Evolutionary conservation across 306 rosid genomes (phyloP).

Genomic region (Begonia peltatifolia): DNA sequence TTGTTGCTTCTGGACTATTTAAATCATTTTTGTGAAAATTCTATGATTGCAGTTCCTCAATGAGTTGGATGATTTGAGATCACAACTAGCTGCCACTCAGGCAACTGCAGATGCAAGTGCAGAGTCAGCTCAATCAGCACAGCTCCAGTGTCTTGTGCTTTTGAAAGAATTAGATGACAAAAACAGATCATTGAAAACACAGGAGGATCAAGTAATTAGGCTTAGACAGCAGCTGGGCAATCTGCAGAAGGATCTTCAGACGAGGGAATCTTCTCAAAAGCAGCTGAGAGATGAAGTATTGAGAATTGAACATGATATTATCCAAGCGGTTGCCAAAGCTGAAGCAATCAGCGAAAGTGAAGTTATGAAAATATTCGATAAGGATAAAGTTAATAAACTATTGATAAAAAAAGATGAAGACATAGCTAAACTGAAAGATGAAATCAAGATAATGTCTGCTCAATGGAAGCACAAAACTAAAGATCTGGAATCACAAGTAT

Average conservation of each 20-base stretch:
- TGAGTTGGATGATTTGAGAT: slow-evolving; percentile 69
- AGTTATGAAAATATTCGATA: slow-evolving; percentile 58
- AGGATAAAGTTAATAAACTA: slow-evolving; percentile 63
- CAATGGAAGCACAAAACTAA: slow-evolving; percentile 88
- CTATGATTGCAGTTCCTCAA: slow-evolving; percentile 41
- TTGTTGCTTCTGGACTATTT: too few species aligned
- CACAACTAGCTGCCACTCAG: slow-evolving; percentile 49
- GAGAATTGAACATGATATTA: slow-evolving; percentile 74
- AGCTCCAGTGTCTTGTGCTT: slow-evolving; percentile 56
- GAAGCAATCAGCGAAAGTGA: slow-evolving; percentile 56
- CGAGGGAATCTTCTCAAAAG: slow-evolving; percentile 84
- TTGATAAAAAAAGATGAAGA: slow-evolving; percentile 68
- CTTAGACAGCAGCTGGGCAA: slow-evolving; percentile 72
- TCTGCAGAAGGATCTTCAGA: slow-evolving; percentile 71
- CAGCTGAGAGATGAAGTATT: slow-evolving; percentile 77
- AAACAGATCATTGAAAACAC: slow-evolving; percentile 52
- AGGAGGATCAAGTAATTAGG: slow-evolving; percentile 59
- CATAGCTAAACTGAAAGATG: slow-evolving; percentile 59
- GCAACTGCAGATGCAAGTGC: slow-evolving; percentile 81
- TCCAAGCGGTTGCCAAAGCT: slow-evolving; percentile 55
- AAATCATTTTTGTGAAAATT: too few species aligned
- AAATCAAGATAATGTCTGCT: slow-evolving; percentile 62
- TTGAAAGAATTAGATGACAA: slow-evolving; percentile 68
- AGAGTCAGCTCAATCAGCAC: slow-evolving; percentile 71
- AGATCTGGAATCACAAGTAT: slow-evolving; percentile 93